A percentile compares a stretch with the other conserved stretches of the same genome.
phyloP scores from a whole-genome alignment of 148 eudicot genomes.

The Rhododendron williamsianum region DNA sequence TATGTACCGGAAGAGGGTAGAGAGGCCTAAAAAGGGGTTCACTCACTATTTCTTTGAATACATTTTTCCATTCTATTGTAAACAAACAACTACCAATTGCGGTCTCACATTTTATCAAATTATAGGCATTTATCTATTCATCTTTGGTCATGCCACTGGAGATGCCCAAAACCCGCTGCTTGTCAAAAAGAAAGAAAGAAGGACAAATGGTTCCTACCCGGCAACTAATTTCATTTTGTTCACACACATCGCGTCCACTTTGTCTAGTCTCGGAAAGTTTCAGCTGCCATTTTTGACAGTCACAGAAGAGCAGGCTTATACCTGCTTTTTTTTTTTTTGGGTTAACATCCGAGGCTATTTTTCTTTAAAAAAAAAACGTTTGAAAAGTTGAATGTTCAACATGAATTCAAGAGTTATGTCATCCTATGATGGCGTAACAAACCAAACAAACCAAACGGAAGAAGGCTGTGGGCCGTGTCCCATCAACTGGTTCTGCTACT shows the following conservation, averaged over 20 bases:
- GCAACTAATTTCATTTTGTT: neutral
- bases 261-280: neutral
- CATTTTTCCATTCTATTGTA: too few relatives aligned
- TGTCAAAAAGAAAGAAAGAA: neutral
- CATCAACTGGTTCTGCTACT: neutral
- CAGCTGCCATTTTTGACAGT: neutral
- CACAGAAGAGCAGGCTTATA: too few relatives aligned
- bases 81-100: too few relatives aligned
- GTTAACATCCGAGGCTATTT: too few relatives aligned
- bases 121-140: too few relatives aligned
- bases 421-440: neutral
- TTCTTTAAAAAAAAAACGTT: neutral
- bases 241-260: neutral
- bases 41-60: too few relatives aligned
- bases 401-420: neutral
- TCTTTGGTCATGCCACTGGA: neutral
- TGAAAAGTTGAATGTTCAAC: neutral
- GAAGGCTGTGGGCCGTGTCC: neutral
- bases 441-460: neutral
- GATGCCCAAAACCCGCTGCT: neutral
- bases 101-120: too few relatives aligned
- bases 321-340: neutral
- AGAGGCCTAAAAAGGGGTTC: too few relatives aligned
- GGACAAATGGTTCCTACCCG: neutral
- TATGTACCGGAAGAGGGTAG: too few relatives aligned